These are phyloP conservation scores for Didymosphaeria variabile DNA, from an alignment of 2,329 filamentous ascomycete species.

Conservation along the genomic window DNA sequence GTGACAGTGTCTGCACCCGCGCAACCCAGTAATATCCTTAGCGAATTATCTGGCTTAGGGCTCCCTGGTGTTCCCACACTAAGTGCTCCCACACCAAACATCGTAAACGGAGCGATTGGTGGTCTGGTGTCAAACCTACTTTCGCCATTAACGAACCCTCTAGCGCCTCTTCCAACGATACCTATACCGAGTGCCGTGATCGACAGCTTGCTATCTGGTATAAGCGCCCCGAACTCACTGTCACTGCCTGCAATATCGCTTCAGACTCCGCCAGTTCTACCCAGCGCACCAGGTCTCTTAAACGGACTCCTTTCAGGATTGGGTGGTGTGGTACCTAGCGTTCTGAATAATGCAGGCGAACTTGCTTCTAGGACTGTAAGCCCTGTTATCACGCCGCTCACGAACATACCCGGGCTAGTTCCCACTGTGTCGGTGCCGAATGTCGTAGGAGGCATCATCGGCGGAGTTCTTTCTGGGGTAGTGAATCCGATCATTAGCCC, in stretches of 20 bases:
- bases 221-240: neutral
- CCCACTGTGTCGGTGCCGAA: neutral
- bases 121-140: neutral
- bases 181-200: neutral
- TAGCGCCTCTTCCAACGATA: neutral
- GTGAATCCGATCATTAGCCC: neutral
- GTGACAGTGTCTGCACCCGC: neutral
- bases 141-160: neutral
- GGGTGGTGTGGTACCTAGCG: constrained; percentile 1
- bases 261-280: neutral
- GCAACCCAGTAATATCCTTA: neutral
- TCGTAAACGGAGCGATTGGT: neutral
- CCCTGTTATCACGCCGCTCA: neutral
- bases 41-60: neutral
- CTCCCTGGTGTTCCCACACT: neutral
- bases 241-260: neutral
- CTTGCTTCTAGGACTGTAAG: neutral
- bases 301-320: neutral
- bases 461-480: neutral
- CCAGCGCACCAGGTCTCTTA: neutral
- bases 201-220: neutral
- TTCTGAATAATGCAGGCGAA: neutral
- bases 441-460: neutral
- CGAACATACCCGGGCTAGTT: neutral
- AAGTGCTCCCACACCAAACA: neutral